Base-by-base conservation (phyloP, 179 eudicot genomes). In the Nepenthes alata region DNA sequence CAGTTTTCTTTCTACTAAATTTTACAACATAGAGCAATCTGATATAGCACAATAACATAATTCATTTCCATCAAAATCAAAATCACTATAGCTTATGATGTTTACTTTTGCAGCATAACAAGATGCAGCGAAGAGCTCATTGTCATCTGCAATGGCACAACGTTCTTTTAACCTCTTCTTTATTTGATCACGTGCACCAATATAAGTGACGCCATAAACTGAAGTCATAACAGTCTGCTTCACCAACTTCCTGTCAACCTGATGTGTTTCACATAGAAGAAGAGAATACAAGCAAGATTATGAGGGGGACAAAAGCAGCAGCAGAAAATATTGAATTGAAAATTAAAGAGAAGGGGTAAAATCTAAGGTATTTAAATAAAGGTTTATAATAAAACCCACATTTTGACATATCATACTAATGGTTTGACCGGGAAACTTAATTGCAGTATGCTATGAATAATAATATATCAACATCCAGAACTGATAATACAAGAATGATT, bases 141-240 rank as follows among this genome's bases (percentile, higher is more conserved):
- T 47, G 38, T 90, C 88, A 70, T 94, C 99, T n/a, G 61, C 73
- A 64, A 90, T 77, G 41, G 69, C 76, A 65, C 70, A 62, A 69
- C 99, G 95, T 73, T 94, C 99, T 70, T 85, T 90, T 66, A 94
- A 73, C 75, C 99, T 94, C 74, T 69, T 85, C 78, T 82, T 90
- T 35, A 94, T 94, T 78, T 94, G 99, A 66, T 94, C 99, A 52
- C 99, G 91, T 58, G 99, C 99, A 54, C 99, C 99, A 58, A 87
- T 77, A 57, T 85, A 94, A 15, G 99, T 94, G 63, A 94, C 99
- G 70, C 99, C 99, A 80, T 94, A 94, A 37, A 94, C 99, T 11
- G 97, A 90, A 63, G 99, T 94, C 99, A 94, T 94, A 37, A 94
- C 99, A 25, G 99, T 94, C 83, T 94, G 99, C 83, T 94, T 94